Evolutionary conservation across 2,329 filamentous ascomycete species (phyloP).

Genomic region (Hypoxylon sp.): DNA sequence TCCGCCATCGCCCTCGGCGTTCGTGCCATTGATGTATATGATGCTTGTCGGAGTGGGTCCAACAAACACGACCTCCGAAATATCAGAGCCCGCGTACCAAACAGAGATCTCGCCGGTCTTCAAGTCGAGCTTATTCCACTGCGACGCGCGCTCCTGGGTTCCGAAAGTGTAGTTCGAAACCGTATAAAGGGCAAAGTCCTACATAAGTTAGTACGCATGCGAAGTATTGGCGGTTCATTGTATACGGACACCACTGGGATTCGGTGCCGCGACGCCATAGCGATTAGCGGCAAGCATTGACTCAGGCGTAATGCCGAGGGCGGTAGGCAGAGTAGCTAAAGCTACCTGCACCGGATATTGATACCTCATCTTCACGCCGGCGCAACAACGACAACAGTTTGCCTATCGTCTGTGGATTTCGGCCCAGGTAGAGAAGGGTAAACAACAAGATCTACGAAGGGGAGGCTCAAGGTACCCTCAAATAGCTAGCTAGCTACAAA

Average conservation of each 20-base stretch:
- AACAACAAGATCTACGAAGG: constrained; percentile 26
- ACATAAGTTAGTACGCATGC: constrained; percentile 33
- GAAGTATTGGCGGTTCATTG: constrained; percentile 8
- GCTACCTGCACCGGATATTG: constrained; percentile 48
- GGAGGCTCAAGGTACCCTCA: constrained; percentile 26
- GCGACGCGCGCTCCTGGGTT: constrained; percentile 61
- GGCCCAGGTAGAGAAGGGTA: constrained; percentile 14
- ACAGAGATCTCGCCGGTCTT: constrained; percentile 66
- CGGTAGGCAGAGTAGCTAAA: constrained; percentile 50
- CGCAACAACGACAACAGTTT: constrained; percentile 24
- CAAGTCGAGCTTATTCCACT: constrained; percentile 71
- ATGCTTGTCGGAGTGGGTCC: constrained; percentile 66
- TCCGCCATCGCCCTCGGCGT: constrained; percentile 61
- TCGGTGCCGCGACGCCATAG: constrained; percentile 53
- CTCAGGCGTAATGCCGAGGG: constrained; percentile 53
- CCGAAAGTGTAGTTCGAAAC: constrained; percentile 73
- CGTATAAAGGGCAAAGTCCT: constrained; percentile 63
- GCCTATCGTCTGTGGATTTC: constrained; percentile 22
- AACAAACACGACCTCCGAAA: constrained; percentile 70
- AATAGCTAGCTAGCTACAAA: constrained; percentile 24
- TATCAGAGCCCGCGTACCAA: constrained; percentile 67
- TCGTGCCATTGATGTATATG: constrained; percentile 65
- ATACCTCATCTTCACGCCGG: constrained; percentile 49
- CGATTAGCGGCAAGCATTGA: constrained; percentile 55
- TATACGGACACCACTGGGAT: constrained; percentile 54